Conservation (phyloP, 495 filamentous ascomycete genomes). For the Neurospora tetraspora region DNA sequence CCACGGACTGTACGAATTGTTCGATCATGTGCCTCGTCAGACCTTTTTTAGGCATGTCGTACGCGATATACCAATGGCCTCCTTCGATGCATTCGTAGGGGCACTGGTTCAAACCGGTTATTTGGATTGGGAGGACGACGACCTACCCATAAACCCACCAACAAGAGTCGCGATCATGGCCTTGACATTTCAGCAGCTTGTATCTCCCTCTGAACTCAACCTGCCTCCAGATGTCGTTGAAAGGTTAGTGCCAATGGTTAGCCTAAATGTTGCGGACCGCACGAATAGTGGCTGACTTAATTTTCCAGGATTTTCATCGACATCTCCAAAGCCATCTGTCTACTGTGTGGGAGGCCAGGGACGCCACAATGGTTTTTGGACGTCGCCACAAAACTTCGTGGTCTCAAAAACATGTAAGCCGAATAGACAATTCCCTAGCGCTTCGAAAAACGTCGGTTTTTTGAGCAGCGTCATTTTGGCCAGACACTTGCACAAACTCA, state of each 20-base stretch:
- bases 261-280: neutral
- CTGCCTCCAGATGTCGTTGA: neutral
- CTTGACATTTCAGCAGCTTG: neutral
- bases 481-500: neutral
- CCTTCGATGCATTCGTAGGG: neutral
- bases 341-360: neutral
- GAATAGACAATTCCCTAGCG: neutral
- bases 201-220: neutral
- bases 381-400: neutral
- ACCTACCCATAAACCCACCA: neutral
- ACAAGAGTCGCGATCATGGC: neutral
- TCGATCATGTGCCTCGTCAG: neutral
- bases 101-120: neutral
- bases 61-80: neutral
- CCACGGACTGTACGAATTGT: neutral
- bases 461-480: neutral
- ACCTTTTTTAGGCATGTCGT: neutral
- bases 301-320: neutral
- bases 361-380: neutral
- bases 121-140: neutral
- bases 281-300: neutral
- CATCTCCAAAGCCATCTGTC: neutral
- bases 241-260: neutral
- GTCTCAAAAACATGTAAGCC: neutral
- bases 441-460: neutral